Base-by-base conservation (phyloP, 2,329 filamentous ascomycete genomes). In the Ophiostoma triangulosporum region DNA sequence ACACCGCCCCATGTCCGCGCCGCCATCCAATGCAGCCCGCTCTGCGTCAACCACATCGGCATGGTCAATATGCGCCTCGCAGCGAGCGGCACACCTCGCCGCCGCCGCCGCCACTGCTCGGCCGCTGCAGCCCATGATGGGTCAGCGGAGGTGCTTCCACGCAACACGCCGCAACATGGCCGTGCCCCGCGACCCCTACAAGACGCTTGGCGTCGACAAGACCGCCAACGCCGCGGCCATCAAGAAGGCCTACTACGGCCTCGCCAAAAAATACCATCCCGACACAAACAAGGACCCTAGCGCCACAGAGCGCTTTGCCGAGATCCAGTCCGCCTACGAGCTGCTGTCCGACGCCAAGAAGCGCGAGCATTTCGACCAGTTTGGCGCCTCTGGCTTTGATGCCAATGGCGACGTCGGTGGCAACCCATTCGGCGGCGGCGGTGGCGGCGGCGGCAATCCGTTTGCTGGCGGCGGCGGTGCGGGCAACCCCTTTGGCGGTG, bases 231-330 rank as follows among this genome's bases (percentile, higher is more conserved):
- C 88, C 3, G 74, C 81, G 56, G 91, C 97, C 33, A 97, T 98
- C 66, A 98, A 98, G 68, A 97, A 96, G 68, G 90, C 93, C 3
- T 98, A 98, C 73, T 98, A 98, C 66, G 88, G 90, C 50, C 75
- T 97, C 56, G 93, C 93, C 20, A 98, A 98, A 70, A 98, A 97
- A 65, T 98, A 81, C 66, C 93, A 98, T 64, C 93, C 93, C 8
- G 93, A 98, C 66, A 97, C 93, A 33, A 98, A 97, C 75, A 97
- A 97, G 68, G 93, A 97, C 61, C 68, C 87, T 3, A 77, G 74
- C n/a, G 90, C 93, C 33, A 97, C 97, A 67, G 93, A 97, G 62
- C 91, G 86, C 63, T 98, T 98, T 63, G 79, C 84, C 58, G 91
- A 96, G 61, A 88, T 94, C 53, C 93, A 98, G 68, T 80, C 86